Evolutionary conservation across 768 basidiomycete genomes (phyloP), one percentile per base, ranked within the genome.

Genomic region (Boletus rubescentipes): DNA sequence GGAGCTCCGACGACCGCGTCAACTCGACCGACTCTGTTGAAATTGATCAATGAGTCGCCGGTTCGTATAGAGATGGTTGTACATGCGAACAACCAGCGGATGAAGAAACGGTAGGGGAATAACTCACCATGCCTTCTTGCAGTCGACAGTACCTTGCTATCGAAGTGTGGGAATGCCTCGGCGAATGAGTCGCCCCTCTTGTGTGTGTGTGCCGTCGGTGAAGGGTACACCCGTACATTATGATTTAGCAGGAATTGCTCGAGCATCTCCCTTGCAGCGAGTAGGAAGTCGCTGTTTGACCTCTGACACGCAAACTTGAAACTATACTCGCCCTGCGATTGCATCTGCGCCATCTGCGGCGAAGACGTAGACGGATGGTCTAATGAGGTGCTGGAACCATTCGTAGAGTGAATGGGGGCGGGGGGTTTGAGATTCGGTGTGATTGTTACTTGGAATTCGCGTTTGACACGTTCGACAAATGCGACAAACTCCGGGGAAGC

Each of bases 251-350:
- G 71, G 75, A 89, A 98, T 65, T 94, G 90, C 66, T 98, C 96
- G 5, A 98, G 79, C 78, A 91, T 86, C 73, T 98, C 96, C 58
- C 91, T 79, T 9, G 92, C 91, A 1, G 94, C 87, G 37, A 87
- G 83, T 51, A 98, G 76, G 73, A 93, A 93, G 70, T 98, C 96
- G 63, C 89, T 91, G 66, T 97, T 96, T 70, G 90, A 93, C 51
- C 94, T 82, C 68, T 97, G 95, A 72, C 96, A 95, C 32, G 89
- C 83, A 78, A 97, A 97, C 70, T 93, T 95, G 83, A 97, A 96
- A 47, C 93, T 88, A 54, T 87, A 87, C 63, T 95, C 93, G 49
- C 79, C 76, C 49, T 65, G 65, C 11, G 55, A 46, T 36, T 66
- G 70, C 2, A 59, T 40, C 38, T 62, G 58, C 16, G 51, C 11